Conservation (phyloP, 2,329 filamentous ascomycete genomes). For the Xylariaceae sp. region DNA sequence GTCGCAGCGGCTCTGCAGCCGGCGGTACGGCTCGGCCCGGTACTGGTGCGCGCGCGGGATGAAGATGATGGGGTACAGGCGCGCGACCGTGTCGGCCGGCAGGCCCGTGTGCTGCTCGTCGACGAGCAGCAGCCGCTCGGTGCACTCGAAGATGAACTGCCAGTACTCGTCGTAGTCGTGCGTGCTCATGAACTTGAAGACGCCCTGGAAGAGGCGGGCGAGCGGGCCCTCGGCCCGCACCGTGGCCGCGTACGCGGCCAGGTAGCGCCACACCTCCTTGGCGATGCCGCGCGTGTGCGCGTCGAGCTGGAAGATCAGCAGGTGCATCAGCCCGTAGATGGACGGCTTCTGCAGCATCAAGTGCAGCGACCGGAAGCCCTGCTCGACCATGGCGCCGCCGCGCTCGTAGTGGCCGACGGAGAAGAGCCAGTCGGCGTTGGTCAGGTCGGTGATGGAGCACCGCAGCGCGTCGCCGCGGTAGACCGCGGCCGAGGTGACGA, state of each 20-base stretch:
- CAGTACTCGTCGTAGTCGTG: slow-evolving; percentile 23
- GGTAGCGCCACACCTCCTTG: slow-evolving; percentile 22
- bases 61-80: slow-evolving; percentile 20
- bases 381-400: slow-evolving; percentile 21
- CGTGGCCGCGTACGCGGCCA: slow-evolving; percentile 19
- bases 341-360: slow-evolving; percentile 19
- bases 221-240: slow-evolving; percentile 17
- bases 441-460: slow-evolving; percentile 23
- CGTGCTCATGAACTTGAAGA: slow-evolving; percentile 20
- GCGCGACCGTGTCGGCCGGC: slow-evolving; percentile 18
- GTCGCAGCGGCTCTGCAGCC: slow-evolving; percentile 20
- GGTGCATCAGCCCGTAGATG: slow-evolving; percentile 20
- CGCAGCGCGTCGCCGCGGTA: slow-evolving; percentile 21
- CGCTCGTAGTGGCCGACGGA: slow-evolving; percentile 18
- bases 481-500: slow-evolving; percentile 18
- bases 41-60: slow-evolving; percentile 22
- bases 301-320: slow-evolving; percentile 20
- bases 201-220: slow-evolving; percentile 18
- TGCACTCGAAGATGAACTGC: slow-evolving; percentile 23
- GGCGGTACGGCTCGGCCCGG: slow-evolving; percentile 16
- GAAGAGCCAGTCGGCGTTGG: slow-evolving; percentile 23
- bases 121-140: slow-evolving; percentile 19
- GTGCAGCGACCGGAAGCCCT: slow-evolving; percentile 20
- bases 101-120: slow-evolving; percentile 19
- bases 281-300: slow-evolving; percentile 20